Evolutionary conservation across 2,329 filamentous ascomycete genomes (phyloP).

Genomic region (Pestalotiopsis sp.): DNA sequence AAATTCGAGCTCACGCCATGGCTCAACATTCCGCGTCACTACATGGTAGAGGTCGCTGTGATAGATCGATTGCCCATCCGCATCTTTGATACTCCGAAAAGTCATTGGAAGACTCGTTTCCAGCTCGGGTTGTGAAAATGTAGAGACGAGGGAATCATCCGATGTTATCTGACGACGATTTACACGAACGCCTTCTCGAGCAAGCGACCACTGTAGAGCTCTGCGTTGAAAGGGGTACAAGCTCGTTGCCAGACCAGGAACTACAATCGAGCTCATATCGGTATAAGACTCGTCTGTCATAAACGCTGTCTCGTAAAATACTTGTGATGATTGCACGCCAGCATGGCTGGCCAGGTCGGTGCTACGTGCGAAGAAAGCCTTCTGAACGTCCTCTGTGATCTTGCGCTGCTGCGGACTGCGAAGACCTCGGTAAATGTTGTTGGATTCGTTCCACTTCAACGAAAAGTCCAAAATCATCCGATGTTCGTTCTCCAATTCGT

Average conservation of each 20-base stretch:
- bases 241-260: constrained; percentile 49
- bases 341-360: constrained; percentile 11
- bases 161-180: neutral
- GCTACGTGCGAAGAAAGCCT: constrained; percentile 33
- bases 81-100: constrained; percentile 49
- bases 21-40: constrained; percentile 50
- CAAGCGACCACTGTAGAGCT: constrained; percentile 71
- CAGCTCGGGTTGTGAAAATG: constrained; percentile 28
- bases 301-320: constrained; percentile 73
- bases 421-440: constrained; percentile 32
- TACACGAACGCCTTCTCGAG: constrained; percentile 63
- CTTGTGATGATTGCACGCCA: constrained; percentile 46
- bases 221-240: constrained; percentile 76
- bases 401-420: constrained; percentile 32
- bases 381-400: constrained; percentile 38
- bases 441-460: constrained; percentile 47
- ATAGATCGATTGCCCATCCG: constrained; percentile 39
- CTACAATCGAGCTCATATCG: constrained; percentile 38
- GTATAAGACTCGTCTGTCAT: constrained; percentile 54
- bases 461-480: constrained; percentile 35
- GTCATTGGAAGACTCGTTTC: constrained; percentile 39
- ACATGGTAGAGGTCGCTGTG: constrained; percentile 65
- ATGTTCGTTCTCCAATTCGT: constrained; percentile 28
- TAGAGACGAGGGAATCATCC: constrained; percentile 4
- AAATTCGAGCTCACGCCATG: constrained; percentile 46